Conservation (phyloP, 2,329 filamentous ascomycete species). For the Aspergillus luchuensis region DNA sequence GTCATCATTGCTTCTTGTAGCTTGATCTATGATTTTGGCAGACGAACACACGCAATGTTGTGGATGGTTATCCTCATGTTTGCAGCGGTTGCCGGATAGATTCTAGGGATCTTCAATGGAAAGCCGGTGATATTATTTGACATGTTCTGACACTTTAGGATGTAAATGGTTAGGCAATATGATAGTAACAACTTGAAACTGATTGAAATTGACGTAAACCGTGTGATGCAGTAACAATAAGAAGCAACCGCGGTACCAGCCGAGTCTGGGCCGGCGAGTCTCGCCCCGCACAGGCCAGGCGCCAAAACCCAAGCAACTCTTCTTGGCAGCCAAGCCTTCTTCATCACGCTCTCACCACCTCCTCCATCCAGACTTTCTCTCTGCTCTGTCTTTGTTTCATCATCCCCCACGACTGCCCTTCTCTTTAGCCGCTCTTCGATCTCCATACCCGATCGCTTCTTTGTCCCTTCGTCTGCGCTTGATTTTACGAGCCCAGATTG, state of each 20-base stretch:
- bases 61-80: neutral
- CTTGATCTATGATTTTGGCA: neutral
- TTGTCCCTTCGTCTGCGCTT: neutral
- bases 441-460: neutral
- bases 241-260: neutral
- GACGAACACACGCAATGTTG: neutral
- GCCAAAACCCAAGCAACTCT: conserved; percentile 13
- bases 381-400: conserved; percentile 18
- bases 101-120: conserved; percentile 5
- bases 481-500: neutral
- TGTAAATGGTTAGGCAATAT: neutral
- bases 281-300: conserved; percentile 19
- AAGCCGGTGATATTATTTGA: neutral
- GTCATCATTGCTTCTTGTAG: conserved; percentile 4
- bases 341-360: conserved; percentile 4
- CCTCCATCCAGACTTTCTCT: neutral
- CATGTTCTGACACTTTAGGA: neutral
- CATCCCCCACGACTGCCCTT: conserved; percentile 15
- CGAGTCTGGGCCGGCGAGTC: conserved; percentile 13
- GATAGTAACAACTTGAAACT: neutral
- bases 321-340: conserved; percentile 21
- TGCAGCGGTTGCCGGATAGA: neutral
- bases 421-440: neutral
- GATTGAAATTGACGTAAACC: no score
- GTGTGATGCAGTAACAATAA: neutral